phyloP scores from a whole-genome alignment of 2,329 filamentous ascomycete genomes.

The Fusarium sublunatum region DNA sequence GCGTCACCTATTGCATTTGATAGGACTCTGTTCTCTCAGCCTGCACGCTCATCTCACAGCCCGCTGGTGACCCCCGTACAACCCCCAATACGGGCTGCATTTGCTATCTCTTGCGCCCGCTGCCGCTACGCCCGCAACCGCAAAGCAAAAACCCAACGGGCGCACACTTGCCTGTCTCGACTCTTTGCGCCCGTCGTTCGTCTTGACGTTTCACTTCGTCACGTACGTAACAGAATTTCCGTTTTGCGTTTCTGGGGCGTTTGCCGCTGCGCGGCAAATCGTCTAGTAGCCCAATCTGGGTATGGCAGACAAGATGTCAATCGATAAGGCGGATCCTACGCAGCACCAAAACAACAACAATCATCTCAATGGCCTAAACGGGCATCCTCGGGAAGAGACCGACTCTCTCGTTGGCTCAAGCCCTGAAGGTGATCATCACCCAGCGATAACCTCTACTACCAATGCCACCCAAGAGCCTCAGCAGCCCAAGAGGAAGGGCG shows the following conservation, averaged over 20 bases:
- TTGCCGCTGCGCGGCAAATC: constrained; percentile 54
- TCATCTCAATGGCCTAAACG: constrained; percentile 50
- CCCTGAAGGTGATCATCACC: constrained; percentile 64
- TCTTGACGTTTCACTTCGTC: constrained; percentile 48
- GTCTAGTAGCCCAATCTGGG: constrained; percentile 49
- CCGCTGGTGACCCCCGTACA: constrained; percentile 43
- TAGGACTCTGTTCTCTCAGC: constrained; percentile 14
- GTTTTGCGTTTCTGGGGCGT: constrained; percentile 53
- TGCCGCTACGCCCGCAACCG: constrained; percentile 53
- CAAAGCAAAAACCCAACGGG: constrained; percentile 53
- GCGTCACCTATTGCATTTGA: constrained; percentile 33
- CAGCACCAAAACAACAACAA: constrained; percentile 50
- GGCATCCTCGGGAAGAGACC: constrained; percentile 63
- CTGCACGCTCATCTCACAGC: constrained; percentile 20
- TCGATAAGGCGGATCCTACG: constrained; percentile 63
- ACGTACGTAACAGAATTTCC: constrained; percentile 52
- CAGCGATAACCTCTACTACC: constrained; percentile 49
- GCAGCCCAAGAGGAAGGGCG: constrained; percentile 94
- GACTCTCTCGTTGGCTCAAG: constrained; percentile 72
- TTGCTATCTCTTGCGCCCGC: constrained; percentile 50
- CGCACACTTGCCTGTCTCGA: constrained; percentile 48
- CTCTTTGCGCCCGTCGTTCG: constrained; percentile 46
- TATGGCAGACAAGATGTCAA: constrained; percentile 76
- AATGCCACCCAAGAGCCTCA: constrained; percentile 62
- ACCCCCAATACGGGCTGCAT: constrained; percentile 47